phyloP scores from a whole-genome alignment of 148 eudicot genomes.

The Pharnaceum exiguum region DNA sequence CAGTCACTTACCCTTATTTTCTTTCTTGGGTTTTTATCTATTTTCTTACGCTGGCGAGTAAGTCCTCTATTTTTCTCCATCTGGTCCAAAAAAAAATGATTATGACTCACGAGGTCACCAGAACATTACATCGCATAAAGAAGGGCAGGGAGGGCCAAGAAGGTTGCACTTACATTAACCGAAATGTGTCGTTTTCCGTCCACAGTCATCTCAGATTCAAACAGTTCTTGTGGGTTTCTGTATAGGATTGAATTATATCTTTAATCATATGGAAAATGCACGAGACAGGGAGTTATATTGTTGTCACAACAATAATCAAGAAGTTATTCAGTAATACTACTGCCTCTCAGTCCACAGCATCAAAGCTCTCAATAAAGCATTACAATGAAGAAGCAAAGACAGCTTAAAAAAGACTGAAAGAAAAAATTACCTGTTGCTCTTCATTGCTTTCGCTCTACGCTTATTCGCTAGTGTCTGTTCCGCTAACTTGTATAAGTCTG shows the following conservation, averaged over 20 bases:
- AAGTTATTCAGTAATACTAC: not conserved
- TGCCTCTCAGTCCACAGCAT: no score
- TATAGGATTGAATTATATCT: slow-evolving; percentile 13
- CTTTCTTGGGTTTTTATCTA: slow-evolving; percentile 70
- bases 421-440: slow-evolving; percentile 46
- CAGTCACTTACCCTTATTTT: slow-evolving; percentile 50
- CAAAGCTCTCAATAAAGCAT: no score
- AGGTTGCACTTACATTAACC: slow-evolving; percentile 36
- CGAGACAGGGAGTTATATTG: not conserved
- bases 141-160: not conserved
- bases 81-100: slow-evolving; percentile 24
- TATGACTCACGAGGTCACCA: not conserved
- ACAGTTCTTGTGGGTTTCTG: slow-evolving; percentile 33
- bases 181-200: slow-evolving; percentile 77
- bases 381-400: not conserved
- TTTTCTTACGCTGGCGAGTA: slow-evolving; percentile 62
- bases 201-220: slow-evolving; percentile 35
- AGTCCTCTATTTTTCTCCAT: slow-evolving; percentile 89
- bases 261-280: no score
- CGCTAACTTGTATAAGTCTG: slow-evolving; percentile 49
- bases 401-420: not conserved
- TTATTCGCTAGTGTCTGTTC: slow-evolving; percentile 40
- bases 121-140: not conserved
- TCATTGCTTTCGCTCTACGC: slow-evolving; percentile 45
- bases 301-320: not conserved